phyloP scores from a whole-genome alignment of 257 asterid species.

The Fraxinus quadrangulata region DNA sequence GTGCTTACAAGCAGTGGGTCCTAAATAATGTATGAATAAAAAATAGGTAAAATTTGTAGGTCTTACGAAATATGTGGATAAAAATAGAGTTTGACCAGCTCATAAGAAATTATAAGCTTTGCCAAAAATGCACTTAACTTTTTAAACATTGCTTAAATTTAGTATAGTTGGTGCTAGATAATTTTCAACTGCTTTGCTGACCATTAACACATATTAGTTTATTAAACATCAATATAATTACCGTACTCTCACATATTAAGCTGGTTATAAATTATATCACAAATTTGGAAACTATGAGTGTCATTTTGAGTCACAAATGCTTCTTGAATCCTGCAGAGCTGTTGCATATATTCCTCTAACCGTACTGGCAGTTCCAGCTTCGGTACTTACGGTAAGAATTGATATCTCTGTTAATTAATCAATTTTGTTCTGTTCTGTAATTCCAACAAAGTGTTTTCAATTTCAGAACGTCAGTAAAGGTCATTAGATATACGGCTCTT shows the following conservation, averaged over 20 bases:
- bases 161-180: not conserved
- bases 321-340: constrained; percentile 57
- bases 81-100: no score
- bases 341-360: constrained; percentile 94
- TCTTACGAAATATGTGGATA: no score
- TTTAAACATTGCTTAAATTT: not conserved
- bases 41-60: no score
- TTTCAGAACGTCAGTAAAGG: not conserved
- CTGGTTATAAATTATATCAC: not conserved
- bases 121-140: not conserved
- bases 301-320: constrained; percentile 6
- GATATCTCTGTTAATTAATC: not conserved
- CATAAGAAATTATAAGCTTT: no score
- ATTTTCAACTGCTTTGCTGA: not conserved
- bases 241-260: not conserved
- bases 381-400: constrained; percentile 77
- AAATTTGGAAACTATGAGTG: not conserved
- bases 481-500: not conserved
- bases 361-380: constrained; percentile 96
- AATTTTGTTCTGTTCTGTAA: not conserved
- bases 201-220: not conserved
- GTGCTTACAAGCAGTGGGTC: no score
- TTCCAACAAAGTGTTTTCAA: constrained; percentile 13
- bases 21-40: no score
- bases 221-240: not conserved